phyloP scores from a whole-genome alignment of 345 rosid species.

The Corymbia maculata region DNA sequence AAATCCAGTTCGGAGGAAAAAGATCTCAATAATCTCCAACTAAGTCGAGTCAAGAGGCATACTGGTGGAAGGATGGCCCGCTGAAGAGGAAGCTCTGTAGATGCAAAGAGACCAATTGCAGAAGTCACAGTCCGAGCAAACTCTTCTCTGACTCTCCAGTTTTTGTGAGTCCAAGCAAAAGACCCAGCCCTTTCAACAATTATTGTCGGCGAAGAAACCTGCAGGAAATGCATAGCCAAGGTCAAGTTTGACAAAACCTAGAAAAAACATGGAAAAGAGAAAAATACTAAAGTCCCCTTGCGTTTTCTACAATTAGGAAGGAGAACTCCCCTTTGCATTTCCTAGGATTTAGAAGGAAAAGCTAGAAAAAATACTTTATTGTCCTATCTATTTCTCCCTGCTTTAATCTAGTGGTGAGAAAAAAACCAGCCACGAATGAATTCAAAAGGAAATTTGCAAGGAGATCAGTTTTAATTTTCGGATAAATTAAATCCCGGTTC shows the following conservation, averaged over 20 bases:
- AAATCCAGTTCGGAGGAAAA: neutral
- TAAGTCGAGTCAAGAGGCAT: slow-evolving; percentile 5
- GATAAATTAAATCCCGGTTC: neutral
- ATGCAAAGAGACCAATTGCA: slow-evolving; percentile 78
- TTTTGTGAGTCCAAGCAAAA: slow-evolving; percentile 88
- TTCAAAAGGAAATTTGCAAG: neutral
- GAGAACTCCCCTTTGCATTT: neutral
- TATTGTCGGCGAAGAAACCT: slow-evolving; percentile 98
- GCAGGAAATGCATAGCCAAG: slow-evolving; percentile 4
- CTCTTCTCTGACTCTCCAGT: slow-evolving; percentile 98
- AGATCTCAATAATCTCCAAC: neutral
- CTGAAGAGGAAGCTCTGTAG: slow-evolving; percentile 96
- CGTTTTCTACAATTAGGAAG: neutral
- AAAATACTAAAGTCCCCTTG: neutral
- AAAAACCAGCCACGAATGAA: neutral
- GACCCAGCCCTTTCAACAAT: slow-evolving; percentile 98
- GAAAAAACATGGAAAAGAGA: neutral
- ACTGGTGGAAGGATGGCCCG: slow-evolving; percentile 94
- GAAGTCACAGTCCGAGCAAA: slow-evolving; percentile 94
- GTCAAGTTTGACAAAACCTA: neutral
- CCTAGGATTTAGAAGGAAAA: neutral
- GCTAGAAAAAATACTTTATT: neutral
- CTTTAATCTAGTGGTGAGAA: neutral
- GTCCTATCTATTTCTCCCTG: neutral
- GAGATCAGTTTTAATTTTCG: neutral